A percentile compares a stretch with the other conserved stretches of the same genome.
These are phyloP conservation scores for Globisporangium splendens DNA, from an alignment of 352 stramenopile genomes.

Conservation along the genomic window DNA sequence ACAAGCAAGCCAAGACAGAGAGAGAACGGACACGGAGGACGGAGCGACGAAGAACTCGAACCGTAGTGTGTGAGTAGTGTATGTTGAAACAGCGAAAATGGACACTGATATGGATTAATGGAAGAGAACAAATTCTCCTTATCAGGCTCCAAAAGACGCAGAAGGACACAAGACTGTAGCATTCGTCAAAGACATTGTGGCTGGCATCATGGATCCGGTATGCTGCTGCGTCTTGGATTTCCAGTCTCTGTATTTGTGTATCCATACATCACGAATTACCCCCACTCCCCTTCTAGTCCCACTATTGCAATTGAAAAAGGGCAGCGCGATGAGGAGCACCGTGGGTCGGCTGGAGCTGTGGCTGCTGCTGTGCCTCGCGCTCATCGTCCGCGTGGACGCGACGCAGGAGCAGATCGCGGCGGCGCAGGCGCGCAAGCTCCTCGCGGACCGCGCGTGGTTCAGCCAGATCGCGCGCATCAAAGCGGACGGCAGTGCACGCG, in stretches of 20 bases:
- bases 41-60: slow-evolving; percentile 1
- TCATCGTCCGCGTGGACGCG: slow-evolving; percentile 1
- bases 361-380: slow-evolving; percentile 12
- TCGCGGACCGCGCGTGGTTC: slow-evolving; percentile 47
- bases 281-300: too few species aligned
- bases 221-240: too few species aligned
- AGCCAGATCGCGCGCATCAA: slow-evolving; percentile 37
- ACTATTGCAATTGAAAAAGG: too few species aligned
- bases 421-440: slow-evolving; percentile 20
- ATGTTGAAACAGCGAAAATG: slow-evolving; percentile 10
- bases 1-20: slow-evolving; percentile 1
- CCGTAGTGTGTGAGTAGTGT: slow-evolving; percentile 9
- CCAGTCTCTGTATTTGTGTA: too few species aligned
- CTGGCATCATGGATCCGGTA: too few species aligned
- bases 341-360: background rate
- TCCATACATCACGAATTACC: too few species aligned
- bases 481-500: slow-evolving; percentile 1
- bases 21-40: background rate
- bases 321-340: background rate
- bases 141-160: background rate
- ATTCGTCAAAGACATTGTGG: background rate
- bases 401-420: slow-evolving; percentile 11
- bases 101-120: slow-evolving; percentile 15
- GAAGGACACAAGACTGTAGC: background rate
- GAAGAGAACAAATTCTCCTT: background rate